Conservation (phyloP, 2,329 filamentous ascomycete genomes). For the Corynespora cassiicola region DNA sequence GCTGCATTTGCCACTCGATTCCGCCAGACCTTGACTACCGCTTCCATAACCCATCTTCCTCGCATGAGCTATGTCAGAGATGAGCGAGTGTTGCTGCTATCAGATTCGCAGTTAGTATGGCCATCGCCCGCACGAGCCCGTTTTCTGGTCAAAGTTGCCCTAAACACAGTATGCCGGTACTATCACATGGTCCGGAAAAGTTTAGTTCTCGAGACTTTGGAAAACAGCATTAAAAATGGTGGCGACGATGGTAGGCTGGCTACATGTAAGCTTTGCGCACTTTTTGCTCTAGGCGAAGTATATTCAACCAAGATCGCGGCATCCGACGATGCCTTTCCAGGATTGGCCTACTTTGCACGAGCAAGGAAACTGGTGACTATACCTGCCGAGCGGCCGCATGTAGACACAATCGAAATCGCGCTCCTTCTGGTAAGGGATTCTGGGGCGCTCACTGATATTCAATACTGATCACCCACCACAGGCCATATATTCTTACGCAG, state of each 20-base stretch:
- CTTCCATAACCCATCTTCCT: conserved; percentile 36
- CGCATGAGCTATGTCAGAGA: conserved; percentile 41
- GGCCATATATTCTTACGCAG: conserved; percentile 53
- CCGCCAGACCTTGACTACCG: conserved; percentile 36
- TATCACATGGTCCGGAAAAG: conserved; percentile 53
- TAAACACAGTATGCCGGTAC: conserved; percentile 49
- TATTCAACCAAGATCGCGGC: conserved; percentile 51
- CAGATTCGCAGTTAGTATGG: conserved; percentile 45
- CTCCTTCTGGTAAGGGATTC: conserved; percentile 50
- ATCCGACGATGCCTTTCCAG: conserved; percentile 48
- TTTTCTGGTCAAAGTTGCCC: conserved; percentile 49
- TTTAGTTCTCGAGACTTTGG: conserved; percentile 45
- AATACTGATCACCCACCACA: conserved; percentile 17
- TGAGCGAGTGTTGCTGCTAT: conserved; percentile 40
- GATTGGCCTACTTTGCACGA: conserved; percentile 52
- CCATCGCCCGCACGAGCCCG: conserved; percentile 48
- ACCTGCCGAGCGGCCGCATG: conserved; percentile 50
- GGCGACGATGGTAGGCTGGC: conserved; percentile 40
- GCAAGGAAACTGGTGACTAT: conserved; percentile 49
- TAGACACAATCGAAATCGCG: conserved; percentile 54
- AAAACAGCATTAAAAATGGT: conserved; percentile 46
- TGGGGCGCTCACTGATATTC: background rate
- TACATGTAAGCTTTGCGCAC: conserved; percentile 51
- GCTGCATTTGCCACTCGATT: conserved; percentile 47
- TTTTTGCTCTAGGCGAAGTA: conserved; percentile 56